These are phyloP conservation scores for Carallia pectinifolia DNA, from an alignment of 345 rosid species.

Conservation along the genomic window DNA sequence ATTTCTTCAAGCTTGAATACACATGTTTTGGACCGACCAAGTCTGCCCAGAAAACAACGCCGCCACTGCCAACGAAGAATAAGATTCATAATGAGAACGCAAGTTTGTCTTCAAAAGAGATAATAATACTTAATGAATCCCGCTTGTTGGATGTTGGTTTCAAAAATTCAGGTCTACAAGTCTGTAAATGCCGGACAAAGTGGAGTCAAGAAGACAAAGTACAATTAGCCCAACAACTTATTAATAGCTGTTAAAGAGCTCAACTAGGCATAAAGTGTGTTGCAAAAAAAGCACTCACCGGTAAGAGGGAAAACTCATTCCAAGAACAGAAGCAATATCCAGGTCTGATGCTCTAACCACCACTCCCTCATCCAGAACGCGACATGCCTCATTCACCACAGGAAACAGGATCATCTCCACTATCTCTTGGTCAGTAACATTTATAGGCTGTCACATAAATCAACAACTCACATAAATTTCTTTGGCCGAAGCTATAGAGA, in stretches of 20 bases:
- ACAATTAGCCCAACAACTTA: too few species aligned
- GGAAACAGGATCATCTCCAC: conserved; percentile 92
- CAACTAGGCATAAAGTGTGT: background rate
- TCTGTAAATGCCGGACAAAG: too few species aligned
- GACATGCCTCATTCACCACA: conserved; percentile 86
- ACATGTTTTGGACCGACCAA: conserved; percentile 58
- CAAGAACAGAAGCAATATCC: conserved; percentile 87
- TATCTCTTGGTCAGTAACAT: conserved; percentile 72
- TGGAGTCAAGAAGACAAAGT: too few species aligned
- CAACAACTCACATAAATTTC: conserved; percentile 12
- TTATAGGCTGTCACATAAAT: conserved; percentile 57
- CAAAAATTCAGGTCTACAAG: too few species aligned
- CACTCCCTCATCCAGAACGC: conserved; percentile 79
- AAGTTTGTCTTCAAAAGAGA: too few species aligned
- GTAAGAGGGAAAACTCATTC: conserved; percentile 97
- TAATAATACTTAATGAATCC: too few species aligned
- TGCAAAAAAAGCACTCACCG: conserved; percentile 45
- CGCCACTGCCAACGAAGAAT: conserved; percentile 58
- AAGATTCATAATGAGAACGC: too few species aligned
- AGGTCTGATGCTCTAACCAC: conserved; percentile 87
- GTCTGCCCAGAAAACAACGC: conserved; percentile 92
- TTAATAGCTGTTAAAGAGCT: background rate
- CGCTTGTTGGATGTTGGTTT: too few species aligned
- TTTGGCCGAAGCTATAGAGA: conserved; percentile 3
- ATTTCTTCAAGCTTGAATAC: conserved; percentile 60